These are phyloP conservation scores for Leishmania guyanensis DNA, from an alignment of 208 protist genomes.

Conservation along the genomic window DNA sequence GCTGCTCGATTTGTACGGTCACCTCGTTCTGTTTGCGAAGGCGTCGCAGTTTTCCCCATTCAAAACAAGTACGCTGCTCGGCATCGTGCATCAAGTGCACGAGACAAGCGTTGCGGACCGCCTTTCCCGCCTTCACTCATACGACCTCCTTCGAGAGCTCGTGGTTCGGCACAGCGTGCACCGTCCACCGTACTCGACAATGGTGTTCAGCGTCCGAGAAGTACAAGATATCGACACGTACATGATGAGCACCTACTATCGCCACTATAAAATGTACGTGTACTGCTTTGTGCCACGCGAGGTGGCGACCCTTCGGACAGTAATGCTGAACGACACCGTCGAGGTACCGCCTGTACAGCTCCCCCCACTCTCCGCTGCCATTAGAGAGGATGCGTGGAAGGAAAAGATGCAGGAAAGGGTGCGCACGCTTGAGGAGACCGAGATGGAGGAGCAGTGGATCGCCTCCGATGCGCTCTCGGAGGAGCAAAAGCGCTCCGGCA, in stretches of 20 bases:
- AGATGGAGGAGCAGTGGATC: conserved; percentile 44
- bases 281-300: conserved; percentile 86
- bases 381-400: conserved; percentile 61
- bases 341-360: conserved; percentile 59
- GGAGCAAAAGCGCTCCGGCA: conserved; percentile 38
- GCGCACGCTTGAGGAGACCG: conserved; percentile 52
- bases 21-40: conserved; percentile 83
- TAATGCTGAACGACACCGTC: conserved; percentile 50
- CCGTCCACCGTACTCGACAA: conserved; percentile 85
- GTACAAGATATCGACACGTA: conserved; percentile 90
- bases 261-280: conserved; percentile 93
- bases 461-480: conserved; percentile 49
- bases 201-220: conserved; percentile 82
- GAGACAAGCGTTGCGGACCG: conserved; percentile 65
- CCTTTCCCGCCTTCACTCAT: conserved; percentile 61
- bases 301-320: conserved; percentile 53
- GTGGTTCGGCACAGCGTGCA: conserved; percentile 84
- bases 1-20: conserved; percentile 79
- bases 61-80: conserved; percentile 85
- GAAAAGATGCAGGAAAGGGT: conserved; percentile 71
- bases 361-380: conserved; percentile 59
- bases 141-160: conserved; percentile 70
- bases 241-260: conserved; percentile 85
- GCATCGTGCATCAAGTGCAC: conserved; percentile 71
- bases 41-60: conserved; percentile 57